Percentiles rank a stretch among this genome's conserved stretches.
These are phyloP conservation scores for Neonectria faginata DNA, from an alignment of 2,329 filamentous ascomycete species.

Conservation along the genomic window DNA sequence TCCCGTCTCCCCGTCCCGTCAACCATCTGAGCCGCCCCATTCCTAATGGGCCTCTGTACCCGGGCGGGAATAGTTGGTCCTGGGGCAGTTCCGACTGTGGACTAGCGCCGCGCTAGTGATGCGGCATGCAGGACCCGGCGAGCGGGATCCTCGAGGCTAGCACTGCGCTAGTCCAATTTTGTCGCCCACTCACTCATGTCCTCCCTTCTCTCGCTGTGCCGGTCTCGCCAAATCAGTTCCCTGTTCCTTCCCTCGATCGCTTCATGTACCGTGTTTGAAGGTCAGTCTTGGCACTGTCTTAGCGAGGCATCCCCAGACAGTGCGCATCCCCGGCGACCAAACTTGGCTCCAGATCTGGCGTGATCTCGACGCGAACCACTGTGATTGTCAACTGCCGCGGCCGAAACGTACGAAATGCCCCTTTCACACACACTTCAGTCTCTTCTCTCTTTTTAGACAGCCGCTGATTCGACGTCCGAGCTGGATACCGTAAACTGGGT, in stretches of 20 bases:
- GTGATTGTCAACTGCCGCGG: background rate
- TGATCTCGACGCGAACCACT: conserved; percentile 2
- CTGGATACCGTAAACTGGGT: conserved; percentile 1
- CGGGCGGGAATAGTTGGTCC: conserved; percentile 21
- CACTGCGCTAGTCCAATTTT: conserved; percentile 25
- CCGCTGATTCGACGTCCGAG: background rate
- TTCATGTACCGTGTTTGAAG: conserved; percentile 16
- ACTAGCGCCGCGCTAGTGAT: conserved; percentile 34
- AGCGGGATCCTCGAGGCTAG: conserved; percentile 38
- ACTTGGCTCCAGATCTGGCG: conserved; percentile 7
- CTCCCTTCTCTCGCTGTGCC: conserved; percentile 36
- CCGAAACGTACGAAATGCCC: background rate
- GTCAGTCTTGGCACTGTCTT: conserved; percentile 13
- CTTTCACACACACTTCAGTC: background rate
- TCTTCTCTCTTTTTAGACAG: background rate
- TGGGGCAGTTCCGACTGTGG: conserved; percentile 14
- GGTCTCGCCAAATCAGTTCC: conserved; percentile 14
- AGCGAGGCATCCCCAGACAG: conserved; percentile 8
- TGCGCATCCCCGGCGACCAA: conserved; percentile 14
- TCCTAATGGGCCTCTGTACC: conserved; percentile 28
- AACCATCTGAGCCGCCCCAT: conserved; percentile 16
- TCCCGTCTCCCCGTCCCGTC: conserved; percentile 20
- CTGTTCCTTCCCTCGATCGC: conserved; percentile 24
- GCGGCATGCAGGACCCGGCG: conserved; percentile 44
- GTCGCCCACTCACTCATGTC: conserved; percentile 24